Evolutionary conservation across 2,329 filamentous ascomycete genomes (phyloP).

Genomic region (Penicillium sp.): DNA sequence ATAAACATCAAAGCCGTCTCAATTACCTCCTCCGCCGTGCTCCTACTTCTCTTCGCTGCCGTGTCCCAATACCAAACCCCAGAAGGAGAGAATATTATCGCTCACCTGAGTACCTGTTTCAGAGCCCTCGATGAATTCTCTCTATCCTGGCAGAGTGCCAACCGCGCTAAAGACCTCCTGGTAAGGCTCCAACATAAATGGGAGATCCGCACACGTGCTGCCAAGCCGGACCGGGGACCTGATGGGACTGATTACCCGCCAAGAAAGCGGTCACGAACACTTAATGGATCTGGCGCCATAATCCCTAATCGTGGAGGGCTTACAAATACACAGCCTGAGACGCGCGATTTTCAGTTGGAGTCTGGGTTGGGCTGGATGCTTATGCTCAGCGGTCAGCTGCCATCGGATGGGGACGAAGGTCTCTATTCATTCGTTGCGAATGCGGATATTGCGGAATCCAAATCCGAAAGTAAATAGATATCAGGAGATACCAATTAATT

Average conservation of each 20-base stretch:
- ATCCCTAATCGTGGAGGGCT: background rate
- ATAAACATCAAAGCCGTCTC: conserved; percentile 21
- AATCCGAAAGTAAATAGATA: background rate
- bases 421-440: conserved; percentile 4
- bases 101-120: conserved; percentile 15
- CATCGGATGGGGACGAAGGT: background rate
- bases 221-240: background rate
- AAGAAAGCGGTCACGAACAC: conserved; percentile 1
- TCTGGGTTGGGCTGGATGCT: conserved; percentile 8
- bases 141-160: conserved; percentile 17
- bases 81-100: conserved; percentile 6
- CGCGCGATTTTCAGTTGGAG: background rate
- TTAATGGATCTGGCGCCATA: background rate
- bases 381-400: conserved; percentile 2
- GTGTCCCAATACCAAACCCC: conserved; percentile 8
- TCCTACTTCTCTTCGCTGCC: conserved; percentile 19
- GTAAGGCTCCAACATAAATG: conserved; percentile 14
- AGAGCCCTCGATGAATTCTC: conserved; percentile 20
- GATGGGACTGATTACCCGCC: background rate
- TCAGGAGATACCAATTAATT: background rate
- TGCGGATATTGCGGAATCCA: conserved; percentile 40
- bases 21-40: conserved; percentile 19
- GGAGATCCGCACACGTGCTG: conserved; percentile 9
- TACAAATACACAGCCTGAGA: background rate
- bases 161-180: conserved; percentile 14